Evolutionary conservation across 352 stramenopile genomes (phyloP), one percentile per base, ranked within the genome.

Genomic region (Globisporangium nodosum): DNA sequence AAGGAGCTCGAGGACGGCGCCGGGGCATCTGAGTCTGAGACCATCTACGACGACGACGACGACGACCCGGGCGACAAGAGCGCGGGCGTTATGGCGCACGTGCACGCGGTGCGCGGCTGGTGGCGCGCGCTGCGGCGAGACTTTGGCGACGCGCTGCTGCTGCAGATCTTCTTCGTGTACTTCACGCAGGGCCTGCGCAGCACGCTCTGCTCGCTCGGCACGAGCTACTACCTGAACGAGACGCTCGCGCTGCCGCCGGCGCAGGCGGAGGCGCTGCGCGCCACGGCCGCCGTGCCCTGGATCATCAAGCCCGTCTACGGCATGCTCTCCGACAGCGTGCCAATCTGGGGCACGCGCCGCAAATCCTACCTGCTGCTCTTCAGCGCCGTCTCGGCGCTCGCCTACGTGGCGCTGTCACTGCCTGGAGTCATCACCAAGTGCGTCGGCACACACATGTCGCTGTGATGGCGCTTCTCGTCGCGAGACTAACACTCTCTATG

Each of bases 121-220:
- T 88, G 73, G 66, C 64, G 67, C 42, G 71, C 76, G 42, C 72
- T 89, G 71, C 78, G 77, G 0, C 35, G 78, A 49, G 78, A 91
- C 58, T 89, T 88, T 53, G 81, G 78, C 31, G 75, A 88, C 60
- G 75, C 63, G 6, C 61, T 91, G 31, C 61, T 91, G 65, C 66
- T 88, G 24, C 81, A 91, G 63, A 88, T 91, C 46, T 91, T 91
- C 70, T 91, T 88, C 52, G 81, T 91, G 12, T 91, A 91, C 76
- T 91, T 89, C 49, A 91, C 81, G 18, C 81, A 91, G 61, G 81
- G 81, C 30, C 76, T 91, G 42, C 81, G 81, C 49, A 87, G 73
- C 61, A 91, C 81, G 50, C 67, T 91, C 21, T 91, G 78, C 62
- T 91, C 78, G 13, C 59, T 91, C 13, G 78, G 81, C 33, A 89